phyloP scores from a whole-genome alignment of 2,329 filamentous ascomycete genomes.

The Aspergillus sp. region DNA sequence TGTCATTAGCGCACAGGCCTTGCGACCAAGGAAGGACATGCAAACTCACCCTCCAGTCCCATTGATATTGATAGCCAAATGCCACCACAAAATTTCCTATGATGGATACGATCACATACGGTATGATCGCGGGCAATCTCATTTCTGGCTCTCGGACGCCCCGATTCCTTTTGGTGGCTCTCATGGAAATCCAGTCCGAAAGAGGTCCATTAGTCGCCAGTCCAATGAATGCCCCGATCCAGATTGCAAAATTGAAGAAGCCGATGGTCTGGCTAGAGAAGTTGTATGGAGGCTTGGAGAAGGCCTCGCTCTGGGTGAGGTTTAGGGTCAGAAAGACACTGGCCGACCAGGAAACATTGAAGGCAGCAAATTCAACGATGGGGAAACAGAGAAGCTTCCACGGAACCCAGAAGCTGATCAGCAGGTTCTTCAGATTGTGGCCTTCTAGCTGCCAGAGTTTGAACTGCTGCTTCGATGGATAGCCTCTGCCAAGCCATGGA shows the following conservation, averaged over 20 bases:
- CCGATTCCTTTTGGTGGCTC: slow-evolving; percentile 54
- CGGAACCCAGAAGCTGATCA: slow-evolving; percentile 60
- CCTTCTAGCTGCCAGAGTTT: slow-evolving; percentile 53
- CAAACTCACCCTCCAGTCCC: slow-evolving; percentile 53
- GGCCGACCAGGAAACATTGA: slow-evolving; percentile 63
- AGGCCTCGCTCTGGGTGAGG: slow-evolving; percentile 59
- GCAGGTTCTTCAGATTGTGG: slow-evolving; percentile 46
- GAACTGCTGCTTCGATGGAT: slow-evolving; percentile 59
- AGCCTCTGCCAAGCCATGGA: slow-evolving; percentile 58
- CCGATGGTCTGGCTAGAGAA: slow-evolving; percentile 54
- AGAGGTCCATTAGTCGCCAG: slow-evolving; percentile 57
- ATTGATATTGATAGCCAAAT: slow-evolving; percentile 55
- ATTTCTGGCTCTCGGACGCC: slow-evolving; percentile 62
- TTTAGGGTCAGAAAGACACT: slow-evolving; percentile 62
- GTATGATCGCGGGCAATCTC: slow-evolving; percentile 58
- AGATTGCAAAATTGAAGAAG: slow-evolving; percentile 60
- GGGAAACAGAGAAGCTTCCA: slow-evolving; percentile 65
- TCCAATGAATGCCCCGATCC: slow-evolving; percentile 57
- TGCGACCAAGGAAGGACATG: not conserved
- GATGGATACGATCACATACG: slow-evolving; percentile 59
- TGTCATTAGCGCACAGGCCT: no score
- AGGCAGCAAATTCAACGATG: slow-evolving; percentile 63
- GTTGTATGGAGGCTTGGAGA: slow-evolving; percentile 58
- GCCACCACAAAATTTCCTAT: slow-evolving; percentile 60
- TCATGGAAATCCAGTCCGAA: slow-evolving; percentile 58